Evolutionary conservation across 768 basidiomycete genomes (phyloP).

Genomic region (Lactarius evosmus): DNA sequence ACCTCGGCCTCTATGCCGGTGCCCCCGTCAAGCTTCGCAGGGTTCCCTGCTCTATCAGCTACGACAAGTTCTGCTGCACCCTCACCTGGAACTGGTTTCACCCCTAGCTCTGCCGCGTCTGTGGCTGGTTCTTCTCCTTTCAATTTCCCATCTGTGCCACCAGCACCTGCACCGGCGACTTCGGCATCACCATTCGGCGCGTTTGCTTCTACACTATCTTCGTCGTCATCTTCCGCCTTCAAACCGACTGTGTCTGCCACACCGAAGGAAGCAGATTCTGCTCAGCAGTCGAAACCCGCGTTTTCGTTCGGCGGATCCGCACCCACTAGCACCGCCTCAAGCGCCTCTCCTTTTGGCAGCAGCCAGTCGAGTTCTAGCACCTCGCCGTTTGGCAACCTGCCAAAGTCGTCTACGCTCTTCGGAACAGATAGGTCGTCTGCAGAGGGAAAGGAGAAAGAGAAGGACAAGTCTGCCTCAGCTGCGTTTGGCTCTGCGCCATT

Average conservation of each 20-base stretch:
- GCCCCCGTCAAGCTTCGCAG: slow-evolving; percentile 40
- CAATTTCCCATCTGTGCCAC: slow-evolving; percentile 5
- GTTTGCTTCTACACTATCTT: background rate
- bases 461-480: slow-evolving; percentile 6
- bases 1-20: slow-evolving; percentile 35
- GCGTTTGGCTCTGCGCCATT: slow-evolving; percentile 3
- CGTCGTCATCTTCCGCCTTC: slow-evolving; percentile 3
- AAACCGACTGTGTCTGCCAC: background rate
- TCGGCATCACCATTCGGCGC: slow-evolving; percentile 5
- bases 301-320: slow-evolving; percentile 24
- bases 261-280: slow-evolving; percentile 7
- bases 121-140: slow-evolving; percentile 27
- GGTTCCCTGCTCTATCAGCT: slow-evolving; percentile 34
- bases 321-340: background rate
- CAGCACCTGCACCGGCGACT: background rate
- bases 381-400: slow-evolving; percentile 13
- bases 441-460: slow-evolving; percentile 10
- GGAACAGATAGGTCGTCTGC: slow-evolving; percentile 2
- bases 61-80: slow-evolving; percentile 33
- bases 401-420: slow-evolving; percentile 15
- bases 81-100: slow-evolving; percentile 27
- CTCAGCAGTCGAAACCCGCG: slow-evolving; percentile 12
- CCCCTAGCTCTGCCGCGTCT: slow-evolving; percentile 21
- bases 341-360: slow-evolving; percentile 16
- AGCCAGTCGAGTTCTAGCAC: background rate